Conservation (phyloP, 2,329 filamentous ascomycete genomes). For the Cladosporium sp. region DNA sequence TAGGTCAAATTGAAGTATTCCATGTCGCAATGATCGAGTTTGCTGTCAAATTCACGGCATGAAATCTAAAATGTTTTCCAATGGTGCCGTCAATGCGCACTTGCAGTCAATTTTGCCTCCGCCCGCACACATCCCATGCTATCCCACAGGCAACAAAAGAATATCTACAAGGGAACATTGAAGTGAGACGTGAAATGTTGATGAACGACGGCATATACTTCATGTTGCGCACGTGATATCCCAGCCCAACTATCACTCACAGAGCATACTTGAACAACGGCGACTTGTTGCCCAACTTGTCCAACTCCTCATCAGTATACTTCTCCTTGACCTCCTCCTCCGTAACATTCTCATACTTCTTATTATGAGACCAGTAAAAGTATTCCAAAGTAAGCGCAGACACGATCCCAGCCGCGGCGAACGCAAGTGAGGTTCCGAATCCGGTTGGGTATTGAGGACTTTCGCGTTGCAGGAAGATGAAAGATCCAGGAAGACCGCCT, state of each 20-base stretch:
- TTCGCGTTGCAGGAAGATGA: conserved; percentile 40
- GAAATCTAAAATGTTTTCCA: neutral
- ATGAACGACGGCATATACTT: neutral
- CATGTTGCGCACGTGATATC: neutral
- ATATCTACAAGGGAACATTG: neutral
- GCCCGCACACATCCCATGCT: neutral
- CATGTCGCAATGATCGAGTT: neutral
- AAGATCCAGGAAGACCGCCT: conserved; percentile 43
- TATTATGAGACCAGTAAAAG: conserved; percentile 35
- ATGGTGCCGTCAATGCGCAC: neutral
- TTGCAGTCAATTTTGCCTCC: neutral
- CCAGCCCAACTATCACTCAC: neutral
- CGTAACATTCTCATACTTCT: conserved; percentile 34
- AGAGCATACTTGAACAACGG: conserved; percentile 41
- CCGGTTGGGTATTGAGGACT: conserved; percentile 52
- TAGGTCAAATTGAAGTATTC: neutral
- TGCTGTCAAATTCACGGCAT: neutral
- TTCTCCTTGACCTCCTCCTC: conserved; percentile 37
- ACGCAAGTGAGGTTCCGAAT: conserved; percentile 38
- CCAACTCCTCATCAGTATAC: conserved; percentile 40
- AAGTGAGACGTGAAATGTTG: neutral
- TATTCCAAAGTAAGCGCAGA: conserved; percentile 25
- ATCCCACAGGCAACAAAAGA: neutral
- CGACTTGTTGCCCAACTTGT: conserved; percentile 41
- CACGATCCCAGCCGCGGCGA: conserved; percentile 28